Evolutionary conservation across 164 flowering plant species (phyloP), one percentile per base, ranked within the genome.

Genomic region (Warburgia ugandensis): DNA sequence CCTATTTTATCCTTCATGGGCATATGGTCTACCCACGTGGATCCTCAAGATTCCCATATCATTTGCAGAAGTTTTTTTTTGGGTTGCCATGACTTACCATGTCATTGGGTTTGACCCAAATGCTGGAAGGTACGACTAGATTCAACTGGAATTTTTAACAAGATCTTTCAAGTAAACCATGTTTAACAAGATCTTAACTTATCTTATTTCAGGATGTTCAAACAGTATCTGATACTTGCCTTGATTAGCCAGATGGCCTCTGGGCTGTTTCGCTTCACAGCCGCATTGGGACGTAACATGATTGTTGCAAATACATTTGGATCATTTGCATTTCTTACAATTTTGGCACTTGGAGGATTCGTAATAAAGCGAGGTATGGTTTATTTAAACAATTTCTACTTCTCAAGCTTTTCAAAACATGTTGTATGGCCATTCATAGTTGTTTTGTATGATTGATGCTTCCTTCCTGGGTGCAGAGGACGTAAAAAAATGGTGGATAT

Each of bases 401-500:
- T n/a, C n/a, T n/a, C n/a, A n/a, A n/a, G n/a, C n/a, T n/a, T n/a
- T n/a, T n/a, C n/a, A n/a, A n/a, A n/a, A n/a, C n/a, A n/a, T n/a
- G n/a, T n/a, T n/a, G n/a, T n/a, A n/a, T n/a, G n/a, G n/a, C n/a
- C n/a, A n/a, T n/a, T n/a, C n/a, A n/a, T n/a, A n/a, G n/a, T n/a
- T n/a, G n/a, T n/a, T n/a, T 54, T 25, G 17, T 6, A 10, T 9
- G 4, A n/a, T 17, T 6, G 17, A 17, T 38, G 19, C 4, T 21
- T 38, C 8, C 6, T 13, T 28, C 12, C 29, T 28, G n/a, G n/a
- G 7, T 28, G 13, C 39, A 54, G 58, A 54, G 33, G 14, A 42
- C 4, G 20, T 54, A 12, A 43, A 30, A 48, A 46, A 43, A 5
- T 86, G 96, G 97, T 87, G 86, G 89, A 31, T 50, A 5, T 92